Evolutionary conservation across 2,329 filamentous ascomycete species (phyloP).

Genomic region (Paecilomyces sp.): DNA sequence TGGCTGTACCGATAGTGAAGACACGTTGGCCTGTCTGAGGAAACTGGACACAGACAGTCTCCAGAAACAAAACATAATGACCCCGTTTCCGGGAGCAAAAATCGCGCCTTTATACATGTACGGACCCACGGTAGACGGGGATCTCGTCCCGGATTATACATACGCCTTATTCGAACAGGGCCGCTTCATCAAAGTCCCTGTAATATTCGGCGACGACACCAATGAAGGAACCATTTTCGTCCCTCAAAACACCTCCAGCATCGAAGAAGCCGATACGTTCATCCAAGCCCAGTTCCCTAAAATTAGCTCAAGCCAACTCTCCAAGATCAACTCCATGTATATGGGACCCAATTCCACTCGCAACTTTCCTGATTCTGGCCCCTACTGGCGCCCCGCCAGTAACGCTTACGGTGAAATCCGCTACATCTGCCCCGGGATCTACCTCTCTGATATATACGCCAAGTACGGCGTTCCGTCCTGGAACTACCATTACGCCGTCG

Average conservation of each 20-base stretch:
- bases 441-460: slow-evolving; percentile 41
- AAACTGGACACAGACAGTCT: slow-evolving; percentile 35
- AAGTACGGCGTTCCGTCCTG: slow-evolving; percentile 39
- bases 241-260: slow-evolving; percentile 41
- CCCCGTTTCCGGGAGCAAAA: slow-evolving; percentile 38
- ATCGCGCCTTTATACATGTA: slow-evolving; percentile 44
- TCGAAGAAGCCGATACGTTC: slow-evolving; percentile 47
- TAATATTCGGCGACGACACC: slow-evolving; percentile 53
- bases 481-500: slow-evolving; percentile 65
- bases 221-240: slow-evolving; percentile 61
- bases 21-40: slow-evolving; percentile 46
- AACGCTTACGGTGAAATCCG: slow-evolving; percentile 59
- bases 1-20: slow-evolving; percentile 31
- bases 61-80: slow-evolving; percentile 40
- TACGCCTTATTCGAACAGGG: slow-evolving; percentile 42
- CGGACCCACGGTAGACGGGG: slow-evolving; percentile 44
- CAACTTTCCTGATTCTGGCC: slow-evolving; percentile 42
- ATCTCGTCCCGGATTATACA: slow-evolving; percentile 46
- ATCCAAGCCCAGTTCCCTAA: slow-evolving; percentile 53
- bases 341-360: slow-evolving; percentile 40
- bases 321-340: slow-evolving; percentile 49
- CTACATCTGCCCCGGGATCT: slow-evolving; percentile 58
- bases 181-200: slow-evolving; percentile 45
- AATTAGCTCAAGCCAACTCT: slow-evolving; percentile 45
- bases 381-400: slow-evolving; percentile 53